phyloP scores from a whole-genome alignment of 2,329 filamentous ascomycete species.

The Pyrenochaeta sp. region DNA sequence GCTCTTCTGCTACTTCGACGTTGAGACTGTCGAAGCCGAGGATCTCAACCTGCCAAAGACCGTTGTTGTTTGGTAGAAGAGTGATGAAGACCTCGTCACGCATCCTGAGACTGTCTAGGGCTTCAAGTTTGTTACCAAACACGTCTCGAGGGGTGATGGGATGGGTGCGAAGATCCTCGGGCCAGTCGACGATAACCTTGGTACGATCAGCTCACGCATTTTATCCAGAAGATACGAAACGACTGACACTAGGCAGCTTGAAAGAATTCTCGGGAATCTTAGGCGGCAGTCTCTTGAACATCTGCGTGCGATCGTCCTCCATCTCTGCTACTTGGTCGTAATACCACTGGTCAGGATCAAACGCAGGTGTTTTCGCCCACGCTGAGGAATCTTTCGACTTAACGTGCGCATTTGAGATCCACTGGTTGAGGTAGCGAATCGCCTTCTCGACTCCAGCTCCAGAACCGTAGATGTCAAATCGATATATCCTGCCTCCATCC shows the following conservation, averaged over 20 bases:
- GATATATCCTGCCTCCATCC: constrained; percentile 17
- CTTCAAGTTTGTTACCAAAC: constrained; percentile 40
- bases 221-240: neutral
- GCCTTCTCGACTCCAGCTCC: constrained; percentile 30
- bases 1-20: constrained; percentile 30
- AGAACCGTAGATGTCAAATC: constrained; percentile 37
- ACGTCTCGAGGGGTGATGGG: constrained; percentile 29
- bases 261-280: constrained; percentile 11
- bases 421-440: constrained; percentile 32
- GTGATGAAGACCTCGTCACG: constrained; percentile 40
- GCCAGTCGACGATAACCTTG: constrained; percentile 34
- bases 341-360: constrained; percentile 33
- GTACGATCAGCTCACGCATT: constrained; percentile 1
- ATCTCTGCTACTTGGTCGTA: constrained; percentile 24
- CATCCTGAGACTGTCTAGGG: constrained; percentile 37
- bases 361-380: constrained; percentile 41
- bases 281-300: constrained; percentile 30
- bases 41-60: constrained; percentile 32
- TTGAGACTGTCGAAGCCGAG: constrained; percentile 17
- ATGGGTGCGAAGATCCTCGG: constrained; percentile 24
- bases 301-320: constrained; percentile 26
- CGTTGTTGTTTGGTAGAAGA: constrained; percentile 11
- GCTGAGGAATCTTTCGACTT: constrained; percentile 32
- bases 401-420: constrained; percentile 31
- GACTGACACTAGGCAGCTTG: constrained; percentile 17